Percentiles rank a stretch among this genome's conserved stretches.
phyloP scores from a whole-genome alignment of 805 yeast species.

The Ogataea nitratoaversa region DNA sequence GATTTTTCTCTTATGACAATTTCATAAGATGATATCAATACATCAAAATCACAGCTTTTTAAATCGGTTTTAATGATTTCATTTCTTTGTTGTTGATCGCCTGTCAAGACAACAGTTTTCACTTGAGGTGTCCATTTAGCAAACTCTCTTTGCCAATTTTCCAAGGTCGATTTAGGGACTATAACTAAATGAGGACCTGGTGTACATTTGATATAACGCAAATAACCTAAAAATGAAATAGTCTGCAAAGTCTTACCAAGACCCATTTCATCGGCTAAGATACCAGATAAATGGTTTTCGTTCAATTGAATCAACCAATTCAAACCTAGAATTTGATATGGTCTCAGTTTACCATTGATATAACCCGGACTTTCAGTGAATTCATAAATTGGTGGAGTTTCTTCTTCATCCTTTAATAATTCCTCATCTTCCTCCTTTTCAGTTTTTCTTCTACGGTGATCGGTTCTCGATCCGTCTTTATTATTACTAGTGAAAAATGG shows the following conservation, averaged over 20 bases:
- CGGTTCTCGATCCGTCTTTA: slow-evolving; percentile 34
- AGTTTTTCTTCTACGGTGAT: slow-evolving; percentile 70
- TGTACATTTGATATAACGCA: slow-evolving; percentile 70
- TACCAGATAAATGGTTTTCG: slow-evolving; percentile 87
- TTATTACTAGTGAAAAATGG: slow-evolving; percentile 9
- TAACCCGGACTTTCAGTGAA: slow-evolving; percentile 82
- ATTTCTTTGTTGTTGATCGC: slow-evolving; percentile 74
- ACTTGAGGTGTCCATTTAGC: slow-evolving; percentile 96
- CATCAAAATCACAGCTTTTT: slow-evolving; percentile 81
- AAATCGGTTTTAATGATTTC: slow-evolving; percentile 55
- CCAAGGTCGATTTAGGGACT: slow-evolving; percentile 93
- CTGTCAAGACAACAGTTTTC: slow-evolving; percentile 77
- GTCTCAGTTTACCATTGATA: slow-evolving; percentile 74
- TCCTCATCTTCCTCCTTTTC: slow-evolving; percentile 97
- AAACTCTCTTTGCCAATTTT: slow-evolving; percentile 95
- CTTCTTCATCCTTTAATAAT: slow-evolving; percentile 75
- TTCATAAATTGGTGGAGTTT: slow-evolving; percentile 60
- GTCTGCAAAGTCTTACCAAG: slow-evolving; percentile 95
- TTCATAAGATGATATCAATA: slow-evolving; percentile 85
- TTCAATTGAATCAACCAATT: slow-evolving; percentile 91
- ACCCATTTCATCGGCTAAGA: slow-evolving; percentile 98
- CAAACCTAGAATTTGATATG: slow-evolving; percentile 90
- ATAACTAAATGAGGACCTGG: slow-evolving; percentile 90
- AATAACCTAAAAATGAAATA: slow-evolving; percentile 82
- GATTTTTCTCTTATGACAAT: slow-evolving; percentile 89